Evolutionary conservation across 352 stramenopile species (phyloP).

Genomic region (Globisporangium spiculum): DNA sequence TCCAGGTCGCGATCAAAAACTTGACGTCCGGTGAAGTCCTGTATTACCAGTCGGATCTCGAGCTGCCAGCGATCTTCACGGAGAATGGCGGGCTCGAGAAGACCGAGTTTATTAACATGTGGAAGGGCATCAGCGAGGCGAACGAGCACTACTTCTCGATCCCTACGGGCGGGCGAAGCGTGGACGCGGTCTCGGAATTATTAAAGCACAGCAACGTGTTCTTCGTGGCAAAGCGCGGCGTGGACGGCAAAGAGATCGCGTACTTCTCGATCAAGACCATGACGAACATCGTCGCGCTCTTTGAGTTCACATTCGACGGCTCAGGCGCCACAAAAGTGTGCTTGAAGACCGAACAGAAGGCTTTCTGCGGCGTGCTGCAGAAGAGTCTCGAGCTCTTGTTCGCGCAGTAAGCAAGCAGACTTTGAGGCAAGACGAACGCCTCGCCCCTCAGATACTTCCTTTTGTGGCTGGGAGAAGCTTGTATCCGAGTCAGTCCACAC

Average conservation of each 20-base stretch:
- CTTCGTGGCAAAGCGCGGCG: slow-evolving; percentile 92
- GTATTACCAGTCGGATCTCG: slow-evolving; percentile 94
- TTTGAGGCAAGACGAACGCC: background rate
- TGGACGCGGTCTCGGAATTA: slow-evolving; percentile 86
- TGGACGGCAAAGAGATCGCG: slow-evolving; percentile 94
- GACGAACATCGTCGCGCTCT: slow-evolving; percentile 90
- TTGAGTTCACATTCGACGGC: slow-evolving; percentile 95
- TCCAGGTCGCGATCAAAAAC: slow-evolving; percentile 98
- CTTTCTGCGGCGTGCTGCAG: slow-evolving; percentile 88
- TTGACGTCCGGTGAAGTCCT: slow-evolving; percentile 91
- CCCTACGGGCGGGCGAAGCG: slow-evolving; percentile 50
- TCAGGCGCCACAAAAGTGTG: slow-evolving; percentile 91
- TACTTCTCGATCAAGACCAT: slow-evolving; percentile 96
- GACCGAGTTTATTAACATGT: slow-evolving; percentile 92
- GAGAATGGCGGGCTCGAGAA: slow-evolving; percentile 88
- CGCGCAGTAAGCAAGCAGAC: slow-evolving; percentile 27
- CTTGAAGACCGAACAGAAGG: slow-evolving; percentile 92
- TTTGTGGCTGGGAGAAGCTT: background rate
- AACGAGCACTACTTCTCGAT: slow-evolving; percentile 95
- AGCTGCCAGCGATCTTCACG: slow-evolving; percentile 89
- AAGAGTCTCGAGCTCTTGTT: slow-evolving; percentile 83
- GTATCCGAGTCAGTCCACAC: background rate
- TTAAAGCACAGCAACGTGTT: slow-evolving; percentile 91
- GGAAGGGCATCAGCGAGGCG: slow-evolving; percentile 94
- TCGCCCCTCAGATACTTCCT: background rate